phyloP scores from a whole-genome alignment of 2,329 filamentous ascomycete genomes.

The Penicillium sp. region DNA sequence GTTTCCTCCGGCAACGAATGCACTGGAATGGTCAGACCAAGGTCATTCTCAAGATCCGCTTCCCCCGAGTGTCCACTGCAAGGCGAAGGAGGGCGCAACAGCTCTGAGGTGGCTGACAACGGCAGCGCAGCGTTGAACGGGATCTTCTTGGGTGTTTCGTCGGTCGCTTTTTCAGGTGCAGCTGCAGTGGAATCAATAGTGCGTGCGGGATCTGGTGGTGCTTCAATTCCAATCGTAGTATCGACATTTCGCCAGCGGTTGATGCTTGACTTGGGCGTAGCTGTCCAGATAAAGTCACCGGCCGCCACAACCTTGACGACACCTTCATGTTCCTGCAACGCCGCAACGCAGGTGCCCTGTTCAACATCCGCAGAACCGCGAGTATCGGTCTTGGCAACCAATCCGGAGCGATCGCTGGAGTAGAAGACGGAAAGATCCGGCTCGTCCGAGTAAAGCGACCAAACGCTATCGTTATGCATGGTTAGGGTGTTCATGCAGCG shows the following conservation, averaged over 20 bases:
- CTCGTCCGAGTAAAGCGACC: slow-evolving; percentile 89
- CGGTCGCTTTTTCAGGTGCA: slow-evolving; percentile 17
- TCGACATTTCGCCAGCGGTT: slow-evolving; percentile 90
- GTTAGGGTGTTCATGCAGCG: slow-evolving; percentile 97
- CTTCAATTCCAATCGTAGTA: slow-evolving; percentile 69
- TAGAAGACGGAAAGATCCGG: slow-evolving; percentile 88
- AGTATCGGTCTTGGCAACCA: slow-evolving; percentile 96
- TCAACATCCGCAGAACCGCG: slow-evolving; percentile 75
- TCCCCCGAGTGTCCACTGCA: slow-evolving; percentile 56
- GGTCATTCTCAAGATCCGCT: slow-evolving; percentile 52
- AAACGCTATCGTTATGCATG: slow-evolving; percentile 98
- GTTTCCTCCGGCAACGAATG: slow-evolving; percentile 72
- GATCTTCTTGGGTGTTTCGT: slow-evolving; percentile 59
- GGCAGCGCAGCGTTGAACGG: slow-evolving; percentile 75
- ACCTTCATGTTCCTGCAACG: slow-evolving; percentile 86
- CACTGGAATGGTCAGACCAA: slow-evolving; percentile 61
- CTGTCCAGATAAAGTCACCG: slow-evolving; percentile 83
- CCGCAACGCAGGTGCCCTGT: slow-evolving; percentile 84
- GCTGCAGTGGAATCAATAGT: slow-evolving; percentile 41
- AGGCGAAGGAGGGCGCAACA: slow-evolving; percentile 60
- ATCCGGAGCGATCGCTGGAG: slow-evolving; percentile 85
- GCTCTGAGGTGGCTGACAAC: slow-evolving; percentile 80
- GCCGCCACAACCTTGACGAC: slow-evolving; percentile 61
- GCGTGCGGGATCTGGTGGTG: slow-evolving; percentile 44
- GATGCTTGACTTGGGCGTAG: slow-evolving; percentile 86